phyloP scores from a whole-genome alignment of 345 rosid genomes.

The Physaria fendleri region DNA sequence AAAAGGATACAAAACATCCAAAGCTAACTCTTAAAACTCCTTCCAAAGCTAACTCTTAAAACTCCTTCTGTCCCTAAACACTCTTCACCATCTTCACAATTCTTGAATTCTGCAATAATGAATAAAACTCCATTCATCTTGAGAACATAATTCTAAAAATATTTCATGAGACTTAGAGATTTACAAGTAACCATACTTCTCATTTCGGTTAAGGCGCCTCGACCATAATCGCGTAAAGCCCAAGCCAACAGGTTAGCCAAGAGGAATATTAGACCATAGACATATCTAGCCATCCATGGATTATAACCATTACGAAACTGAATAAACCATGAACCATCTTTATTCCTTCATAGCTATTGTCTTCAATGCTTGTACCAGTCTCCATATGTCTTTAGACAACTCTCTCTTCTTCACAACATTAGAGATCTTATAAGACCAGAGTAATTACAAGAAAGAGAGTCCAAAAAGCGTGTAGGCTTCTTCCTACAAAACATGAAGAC shows the following conservation, averaged over 20 bases:
- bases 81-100: constrained; percentile 56
- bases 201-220: constrained; percentile 54
- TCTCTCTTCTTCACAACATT: constrained; percentile 43
- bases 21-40: constrained; percentile 93
- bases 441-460: constrained; percentile 7
- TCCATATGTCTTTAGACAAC: constrained; percentile 40
- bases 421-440: not conserved
- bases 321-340: constrained; percentile 61
- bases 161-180: not conserved
- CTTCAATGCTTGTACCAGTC: constrained; percentile 32
- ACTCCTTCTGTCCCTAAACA: constrained; percentile 93
- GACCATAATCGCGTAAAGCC: constrained; percentile 80
- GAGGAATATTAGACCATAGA: constrained; percentile 69
- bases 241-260: constrained; percentile 72
- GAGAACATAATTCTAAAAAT: not conserved
- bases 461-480: not conserved
- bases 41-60: constrained; percentile 87
- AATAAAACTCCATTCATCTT: constrained; percentile 5
- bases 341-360: constrained; percentile 29
- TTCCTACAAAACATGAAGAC: not conserved
- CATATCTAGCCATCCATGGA: constrained; percentile 97
- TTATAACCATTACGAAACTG: constrained; percentile 73
- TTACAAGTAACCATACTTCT: constrained; percentile 40
- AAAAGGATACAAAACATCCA: constrained; percentile 91
- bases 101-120: constrained; percentile 50